Base-by-base conservation (phyloP, 1,139 yeast species). In the Sugiyamaella xylanicola region DNA sequence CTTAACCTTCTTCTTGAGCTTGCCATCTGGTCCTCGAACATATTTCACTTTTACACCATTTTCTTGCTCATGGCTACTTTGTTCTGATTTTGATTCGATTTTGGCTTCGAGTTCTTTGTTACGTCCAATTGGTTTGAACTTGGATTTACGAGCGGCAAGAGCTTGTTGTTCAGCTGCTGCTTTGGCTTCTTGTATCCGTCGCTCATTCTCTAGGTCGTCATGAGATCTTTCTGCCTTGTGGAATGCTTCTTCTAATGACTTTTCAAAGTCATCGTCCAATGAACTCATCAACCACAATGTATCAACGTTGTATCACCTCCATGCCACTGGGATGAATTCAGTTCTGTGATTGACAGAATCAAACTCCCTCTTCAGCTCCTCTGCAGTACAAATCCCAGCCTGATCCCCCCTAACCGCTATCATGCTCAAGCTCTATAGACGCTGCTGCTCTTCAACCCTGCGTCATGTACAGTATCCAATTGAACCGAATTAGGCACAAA, bases 1-100 rank as follows among this genome's bases (percentile, higher is more conserved):
- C 19, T 48, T 48, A 4, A 48, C 51, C 25, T 48, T 48, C 36
- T 29, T 48, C 25, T 48, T 48, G 3, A 48, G 25, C 15, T 39
- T 39, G 5, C 51, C 51, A 39, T 48, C 51, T 4, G 51, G 51
- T 27, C 45, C 51, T 20, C 51, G 51, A 21, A 48, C 51, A 17
- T 48, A 48, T 48, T 48, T 48, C 16, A 48, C 45, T 21, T 37
- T 48, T 4, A 36, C 39, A 39, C 27, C 4, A 21, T 25, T n/a
- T 29, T 11, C 16, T 11, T 17, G 32, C 17, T 17, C 25, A n/a
- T 29, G 16, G 4, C 29, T 25, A 8, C 13, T 7, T 41, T 16
- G 3, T 41, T 5, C 19, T 2, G n/a, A 4, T 44, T 5, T n/a
- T 25, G 29, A 9, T 8, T n/a, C 11, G 3, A 2, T 16, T n/a